Evolutionary conservation across 495 filamentous ascomycete genomes (phyloP).

Genomic region (Corynascus novoguineensis): DNA sequence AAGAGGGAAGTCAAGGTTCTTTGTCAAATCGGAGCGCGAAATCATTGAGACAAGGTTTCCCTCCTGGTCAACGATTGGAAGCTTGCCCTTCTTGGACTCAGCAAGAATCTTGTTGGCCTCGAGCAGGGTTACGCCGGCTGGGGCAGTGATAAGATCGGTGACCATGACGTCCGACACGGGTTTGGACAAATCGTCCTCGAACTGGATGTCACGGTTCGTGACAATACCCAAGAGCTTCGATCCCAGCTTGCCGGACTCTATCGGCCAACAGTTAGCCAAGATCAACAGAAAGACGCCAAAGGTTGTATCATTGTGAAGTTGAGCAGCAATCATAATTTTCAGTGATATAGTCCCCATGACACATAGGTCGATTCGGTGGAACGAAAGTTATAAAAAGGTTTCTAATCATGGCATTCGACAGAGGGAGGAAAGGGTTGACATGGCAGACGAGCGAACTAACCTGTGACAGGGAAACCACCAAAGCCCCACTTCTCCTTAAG

Average conservation of each 20-base stretch:
- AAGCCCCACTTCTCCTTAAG: slow-evolving; percentile 98
- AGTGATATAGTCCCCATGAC: slow-evolving; percentile 67
- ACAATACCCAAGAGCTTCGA: slow-evolving; percentile 96
- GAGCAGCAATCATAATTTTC: slow-evolving; percentile 36
- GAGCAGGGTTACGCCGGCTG: slow-evolving; percentile 71
- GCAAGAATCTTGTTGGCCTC: slow-evolving; percentile 93
- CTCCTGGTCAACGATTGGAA: slow-evolving; percentile 84
- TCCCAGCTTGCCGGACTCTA: slow-evolving; percentile 86
- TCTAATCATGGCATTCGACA: slow-evolving; percentile 59
- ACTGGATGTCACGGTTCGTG: slow-evolving; percentile 96
- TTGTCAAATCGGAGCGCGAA: slow-evolving; percentile 94
- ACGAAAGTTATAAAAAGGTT: slow-evolving; percentile 94
- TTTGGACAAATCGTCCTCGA: slow-evolving; percentile 66
- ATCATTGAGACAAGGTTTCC: slow-evolving; percentile 91
- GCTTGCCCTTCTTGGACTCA: slow-evolving; percentile 97
- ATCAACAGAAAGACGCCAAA: slow-evolving; percentile 17
- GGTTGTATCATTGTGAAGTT: slow-evolving; percentile 14
- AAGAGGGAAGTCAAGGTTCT: slow-evolving; percentile 95
- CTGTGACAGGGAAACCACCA: slow-evolving; percentile 96
- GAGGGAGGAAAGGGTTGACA: slow-evolving; percentile 14
- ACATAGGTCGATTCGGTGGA: slow-evolving; percentile 90
- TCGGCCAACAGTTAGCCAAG: slow-evolving; percentile 26
- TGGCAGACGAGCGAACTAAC: slow-evolving; percentile 53
- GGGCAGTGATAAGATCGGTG: slow-evolving; percentile 88
- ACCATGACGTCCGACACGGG: slow-evolving; percentile 91